Evolutionary conservation across 495 filamentous ascomycete species (phyloP).

Genomic region (Geoglossum glabrum): DNA sequence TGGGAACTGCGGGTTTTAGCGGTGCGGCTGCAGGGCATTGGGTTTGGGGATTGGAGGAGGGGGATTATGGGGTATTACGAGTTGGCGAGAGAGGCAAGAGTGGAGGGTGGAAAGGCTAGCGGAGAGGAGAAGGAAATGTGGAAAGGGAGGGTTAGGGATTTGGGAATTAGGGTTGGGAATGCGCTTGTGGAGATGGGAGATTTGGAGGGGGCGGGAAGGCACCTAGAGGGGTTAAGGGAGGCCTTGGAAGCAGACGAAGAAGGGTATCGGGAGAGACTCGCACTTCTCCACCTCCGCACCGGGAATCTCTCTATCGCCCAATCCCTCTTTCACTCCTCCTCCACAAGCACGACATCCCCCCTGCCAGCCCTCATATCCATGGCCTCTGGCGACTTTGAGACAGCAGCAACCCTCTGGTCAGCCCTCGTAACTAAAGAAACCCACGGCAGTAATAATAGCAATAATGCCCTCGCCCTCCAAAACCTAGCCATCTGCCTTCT

Average conservation of each 20-base stretch:
- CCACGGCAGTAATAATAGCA: too few relatives aligned
- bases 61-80: slow-evolving; percentile 82
- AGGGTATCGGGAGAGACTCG: slow-evolving; percentile 25
- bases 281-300: slow-evolving; percentile 50
- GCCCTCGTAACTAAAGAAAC: slow-evolving; percentile 28
- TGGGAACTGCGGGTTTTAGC: slow-evolving; percentile 73
- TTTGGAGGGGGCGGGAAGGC: slow-evolving; percentile 48
- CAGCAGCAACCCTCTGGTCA: slow-evolving; percentile 43
- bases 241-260: slow-evolving; percentile 10
- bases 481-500: slow-evolving; percentile 69
- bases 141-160: slow-evolving; percentile 45
- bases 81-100: slow-evolving; percentile 54
- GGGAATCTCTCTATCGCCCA: slow-evolving; percentile 57
- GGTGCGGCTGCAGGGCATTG: slow-evolving; percentile 65
- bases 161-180: slow-evolving; percentile 61
- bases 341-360: slow-evolving; percentile 7
- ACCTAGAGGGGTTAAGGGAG: slow-evolving; percentile 31
- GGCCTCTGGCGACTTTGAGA: slow-evolving; percentile 52
- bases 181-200: slow-evolving; percentile 85
- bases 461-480: slow-evolving; percentile 42
- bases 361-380: slow-evolving; percentile 50
- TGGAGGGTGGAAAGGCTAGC: slow-evolving; percentile 22
- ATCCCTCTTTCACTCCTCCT: slow-evolving; percentile 11
- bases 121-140: slow-evolving; percentile 34
- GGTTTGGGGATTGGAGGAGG: slow-evolving; percentile 61